Conservation (phyloP, 106 monocot species). For the Apostasia shenzhenica region DNA sequence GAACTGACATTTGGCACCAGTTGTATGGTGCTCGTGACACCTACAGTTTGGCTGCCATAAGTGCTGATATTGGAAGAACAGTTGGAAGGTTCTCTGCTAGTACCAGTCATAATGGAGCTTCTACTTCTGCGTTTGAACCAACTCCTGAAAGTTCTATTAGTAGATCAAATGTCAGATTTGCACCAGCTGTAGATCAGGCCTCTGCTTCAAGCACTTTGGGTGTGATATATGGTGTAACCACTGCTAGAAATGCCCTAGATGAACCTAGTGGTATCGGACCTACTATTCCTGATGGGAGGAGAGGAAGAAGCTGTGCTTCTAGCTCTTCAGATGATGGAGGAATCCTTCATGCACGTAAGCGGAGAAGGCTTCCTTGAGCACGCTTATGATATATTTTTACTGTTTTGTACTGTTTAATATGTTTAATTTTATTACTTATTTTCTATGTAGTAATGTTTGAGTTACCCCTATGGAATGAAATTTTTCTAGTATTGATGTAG, state of each 20-base stretch:
- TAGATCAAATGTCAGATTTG: not conserved
- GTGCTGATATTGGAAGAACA: not conserved
- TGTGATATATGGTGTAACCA: constrained; percentile 3
- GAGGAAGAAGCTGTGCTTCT: constrained; percentile 3
- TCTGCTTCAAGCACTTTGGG: constrained; percentile 13
- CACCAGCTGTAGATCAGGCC: constrained; percentile 7
- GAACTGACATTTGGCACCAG: not conserved
- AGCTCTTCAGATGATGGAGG: constrained; percentile 1
- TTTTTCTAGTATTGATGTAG: no score
- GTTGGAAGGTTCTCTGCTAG: not conserved
- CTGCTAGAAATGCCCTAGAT: constrained; percentile 3
- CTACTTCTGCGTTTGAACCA: not conserved
- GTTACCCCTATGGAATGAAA: no score
- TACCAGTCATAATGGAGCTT: not conserved
- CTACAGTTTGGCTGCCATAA: not conserved
- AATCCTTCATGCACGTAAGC: not conserved
- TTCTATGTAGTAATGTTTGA: no score
- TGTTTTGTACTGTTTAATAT: not conserved
- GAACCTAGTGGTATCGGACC: not conserved
- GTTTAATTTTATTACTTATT: no score
- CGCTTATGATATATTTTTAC: not conserved
- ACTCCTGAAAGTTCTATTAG: not conserved
- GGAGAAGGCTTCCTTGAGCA: constrained; percentile 12
- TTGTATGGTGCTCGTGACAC: no score
- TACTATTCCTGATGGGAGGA: constrained; percentile 6